These are phyloP conservation scores for Begonia masoniana DNA, from an alignment of 306 rosid species.

Conservation along the genomic window DNA sequence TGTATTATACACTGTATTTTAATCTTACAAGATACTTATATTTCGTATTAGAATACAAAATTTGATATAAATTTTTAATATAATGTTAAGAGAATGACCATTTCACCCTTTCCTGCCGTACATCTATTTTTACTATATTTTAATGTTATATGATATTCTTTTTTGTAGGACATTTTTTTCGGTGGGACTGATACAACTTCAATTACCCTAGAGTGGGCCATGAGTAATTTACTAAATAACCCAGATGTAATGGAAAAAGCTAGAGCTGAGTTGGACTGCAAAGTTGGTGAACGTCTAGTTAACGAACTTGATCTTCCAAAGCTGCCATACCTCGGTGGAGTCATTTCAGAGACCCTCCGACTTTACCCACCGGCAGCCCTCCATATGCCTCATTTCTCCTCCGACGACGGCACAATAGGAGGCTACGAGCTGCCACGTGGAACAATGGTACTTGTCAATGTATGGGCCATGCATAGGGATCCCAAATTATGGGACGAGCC, in stretches of 20 bases:
- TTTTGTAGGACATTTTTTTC: too few species aligned
- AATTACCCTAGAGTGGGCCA: conserved; percentile 12
- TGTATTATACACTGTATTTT: too few species aligned
- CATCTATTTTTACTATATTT: too few species aligned
- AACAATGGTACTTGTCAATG: conserved; percentile 16
- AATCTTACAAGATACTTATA: too few species aligned
- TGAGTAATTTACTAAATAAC: conserved; percentile 17
- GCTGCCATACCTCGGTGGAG: background rate
- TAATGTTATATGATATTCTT: too few species aligned
- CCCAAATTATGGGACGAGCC: conserved; percentile 20
- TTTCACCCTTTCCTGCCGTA: too few species aligned
- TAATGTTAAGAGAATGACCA: too few species aligned
- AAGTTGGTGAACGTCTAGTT: conserved; percentile 7
- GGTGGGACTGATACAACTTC: conserved; percentile 13
- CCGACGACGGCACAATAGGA: conserved; percentile 10
- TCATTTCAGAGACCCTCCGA: too few species aligned
- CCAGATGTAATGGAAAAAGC: conserved; percentile 7
- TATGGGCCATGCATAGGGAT: conserved; percentile 23
- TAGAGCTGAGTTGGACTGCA: conserved; percentile 7
- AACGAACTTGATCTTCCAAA: conserved; percentile 12
- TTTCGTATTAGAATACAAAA: too few species aligned
- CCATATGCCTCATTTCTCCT: conserved; percentile 12
- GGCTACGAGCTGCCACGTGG: conserved; percentile 13
- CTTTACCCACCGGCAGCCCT: conserved; percentile 19
- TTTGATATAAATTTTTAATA: too few species aligned